phyloP scores from a whole-genome alignment of 129 eudicot species.

The Centrapalus pauciflorus region DNA sequence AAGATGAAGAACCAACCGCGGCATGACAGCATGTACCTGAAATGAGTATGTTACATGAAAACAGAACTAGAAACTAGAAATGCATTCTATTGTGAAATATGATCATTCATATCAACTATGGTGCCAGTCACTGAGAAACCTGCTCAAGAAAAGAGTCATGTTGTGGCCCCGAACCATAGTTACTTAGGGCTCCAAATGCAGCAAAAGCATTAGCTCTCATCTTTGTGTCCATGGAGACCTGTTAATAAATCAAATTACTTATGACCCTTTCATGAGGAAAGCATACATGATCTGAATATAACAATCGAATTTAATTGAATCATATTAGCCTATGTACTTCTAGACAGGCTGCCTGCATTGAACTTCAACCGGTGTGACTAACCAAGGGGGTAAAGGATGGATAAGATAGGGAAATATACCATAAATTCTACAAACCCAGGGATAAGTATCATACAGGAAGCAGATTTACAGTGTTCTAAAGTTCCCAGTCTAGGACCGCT shows the following conservation, averaged over 20 bases:
- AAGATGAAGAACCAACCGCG: conserved; percentile 89
- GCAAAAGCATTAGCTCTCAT: conserved; percentile 91
- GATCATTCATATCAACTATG: not conserved
- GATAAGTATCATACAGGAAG: too few relatives aligned
- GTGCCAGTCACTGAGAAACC: conserved; percentile 37
- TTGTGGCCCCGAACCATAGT: conserved; percentile 53
- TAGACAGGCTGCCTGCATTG: not conserved
- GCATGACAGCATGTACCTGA: conserved; percentile 77
- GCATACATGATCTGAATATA: not conserved
- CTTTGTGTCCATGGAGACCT: conserved; percentile 71
- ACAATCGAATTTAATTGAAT: not conserved
- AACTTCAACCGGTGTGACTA: too few relatives aligned
- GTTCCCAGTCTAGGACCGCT: too few relatives aligned
- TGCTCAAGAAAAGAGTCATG: conserved; percentile 86
- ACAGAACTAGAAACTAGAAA: not conserved
- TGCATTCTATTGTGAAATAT: not conserved
- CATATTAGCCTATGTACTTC: not conserved
- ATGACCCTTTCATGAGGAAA: not conserved
- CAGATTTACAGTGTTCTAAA: too few relatives aligned
- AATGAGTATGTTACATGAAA: conserved; percentile 8
- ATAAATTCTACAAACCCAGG: too few relatives aligned
- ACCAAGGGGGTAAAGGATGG: too few relatives aligned
- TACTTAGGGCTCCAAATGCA: conserved; percentile 83
- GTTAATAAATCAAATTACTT: conserved; percentile 20
- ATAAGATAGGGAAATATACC: too few relatives aligned